Percentiles rank a stretch among this genome's conserved stretches.
Evolutionary conservation across 768 basidiomycete genomes (phyloP).

Genomic region (Naganishia friedmannii): DNA sequence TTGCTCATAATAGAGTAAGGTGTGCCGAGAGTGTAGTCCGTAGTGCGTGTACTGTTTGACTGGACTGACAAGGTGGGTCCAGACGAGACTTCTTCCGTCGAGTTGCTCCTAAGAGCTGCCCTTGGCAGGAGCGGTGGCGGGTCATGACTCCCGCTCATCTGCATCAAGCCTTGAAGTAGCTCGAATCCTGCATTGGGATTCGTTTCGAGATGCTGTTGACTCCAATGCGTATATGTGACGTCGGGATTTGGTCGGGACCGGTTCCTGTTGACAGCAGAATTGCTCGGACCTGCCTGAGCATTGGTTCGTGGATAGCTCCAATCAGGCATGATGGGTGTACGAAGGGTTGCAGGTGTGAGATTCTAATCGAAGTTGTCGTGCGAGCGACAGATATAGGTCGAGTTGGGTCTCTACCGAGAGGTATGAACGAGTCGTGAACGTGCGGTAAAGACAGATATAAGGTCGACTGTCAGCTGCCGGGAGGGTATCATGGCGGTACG

Average conservation of each 20-base stretch:
- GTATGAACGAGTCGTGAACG: background rate
- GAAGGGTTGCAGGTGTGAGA: background rate
- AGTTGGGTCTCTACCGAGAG: background rate
- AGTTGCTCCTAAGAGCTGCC: background rate
- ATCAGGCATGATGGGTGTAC: background rate
- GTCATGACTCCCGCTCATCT: constrained; percentile 17
- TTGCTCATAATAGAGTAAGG: constrained; percentile 19
- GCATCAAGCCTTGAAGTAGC: constrained; percentile 15
- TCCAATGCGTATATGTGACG: constrained; percentile 17
- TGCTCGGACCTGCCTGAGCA: constrained; percentile 24
- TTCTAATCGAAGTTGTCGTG: no score
- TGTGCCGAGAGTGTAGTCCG: constrained; percentile 18
- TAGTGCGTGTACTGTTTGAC: constrained; percentile 15
- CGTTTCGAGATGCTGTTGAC: constrained; percentile 17
- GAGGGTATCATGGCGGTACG: background rate
- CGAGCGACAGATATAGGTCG: background rate
- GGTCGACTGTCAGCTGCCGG: background rate
- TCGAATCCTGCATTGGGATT: constrained; percentile 18
- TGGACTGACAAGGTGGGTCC: constrained; percentile 9
- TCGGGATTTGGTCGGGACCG: background rate
- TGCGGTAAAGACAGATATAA: constrained; percentile 3
- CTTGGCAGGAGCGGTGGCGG: constrained; percentile 6
- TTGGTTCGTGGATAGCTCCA: constrained; percentile 18
- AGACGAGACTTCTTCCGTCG: background rate
- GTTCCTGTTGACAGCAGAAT: background rate